Percentiles rank a stretch among this genome's conserved stretches.
These are phyloP conservation scores for Letharia columbiana DNA, from an alignment of 495 filamentous ascomycete species.

Conservation along the genomic window DNA sequence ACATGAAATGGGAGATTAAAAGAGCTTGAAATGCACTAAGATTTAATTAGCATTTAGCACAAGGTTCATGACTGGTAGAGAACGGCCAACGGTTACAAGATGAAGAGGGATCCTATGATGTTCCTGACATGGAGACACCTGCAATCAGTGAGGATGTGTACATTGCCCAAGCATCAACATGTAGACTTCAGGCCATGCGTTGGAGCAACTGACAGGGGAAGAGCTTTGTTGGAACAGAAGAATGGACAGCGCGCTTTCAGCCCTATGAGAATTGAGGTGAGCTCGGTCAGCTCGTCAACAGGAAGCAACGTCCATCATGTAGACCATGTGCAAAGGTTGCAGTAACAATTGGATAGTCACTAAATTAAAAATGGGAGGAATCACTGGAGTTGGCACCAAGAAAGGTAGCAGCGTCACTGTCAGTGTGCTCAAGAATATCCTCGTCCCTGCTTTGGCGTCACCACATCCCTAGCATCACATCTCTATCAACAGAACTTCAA, in stretches of 20 bases:
- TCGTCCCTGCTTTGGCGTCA: background rate
- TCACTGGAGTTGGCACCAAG: background rate
- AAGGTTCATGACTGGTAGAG: background rate
- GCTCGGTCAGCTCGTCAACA: background rate
- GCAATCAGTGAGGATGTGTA: background rate
- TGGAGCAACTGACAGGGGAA: too few species aligned
- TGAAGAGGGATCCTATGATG: background rate
- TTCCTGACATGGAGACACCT: background rate
- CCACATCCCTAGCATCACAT: background rate
- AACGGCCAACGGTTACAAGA: background rate
- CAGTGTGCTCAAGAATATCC: background rate
- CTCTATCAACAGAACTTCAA: constrained; percentile 3
- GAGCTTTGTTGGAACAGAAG: background rate
- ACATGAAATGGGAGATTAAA: constrained; percentile 78
- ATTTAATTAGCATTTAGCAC: background rate
- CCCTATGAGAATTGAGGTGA: background rate
- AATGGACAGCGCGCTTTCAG: background rate
- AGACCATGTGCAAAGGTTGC: background rate
- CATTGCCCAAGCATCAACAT: background rate
- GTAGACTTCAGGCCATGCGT: background rate
- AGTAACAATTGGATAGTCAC: background rate
- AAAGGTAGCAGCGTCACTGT: background rate
- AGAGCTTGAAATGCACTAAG: constrained; percentile 38
- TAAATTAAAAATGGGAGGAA: background rate
- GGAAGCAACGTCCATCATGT: background rate